Conservation (phyloP, 768 basidiomycete genomes). For the Austroboletus eburneus region DNA sequence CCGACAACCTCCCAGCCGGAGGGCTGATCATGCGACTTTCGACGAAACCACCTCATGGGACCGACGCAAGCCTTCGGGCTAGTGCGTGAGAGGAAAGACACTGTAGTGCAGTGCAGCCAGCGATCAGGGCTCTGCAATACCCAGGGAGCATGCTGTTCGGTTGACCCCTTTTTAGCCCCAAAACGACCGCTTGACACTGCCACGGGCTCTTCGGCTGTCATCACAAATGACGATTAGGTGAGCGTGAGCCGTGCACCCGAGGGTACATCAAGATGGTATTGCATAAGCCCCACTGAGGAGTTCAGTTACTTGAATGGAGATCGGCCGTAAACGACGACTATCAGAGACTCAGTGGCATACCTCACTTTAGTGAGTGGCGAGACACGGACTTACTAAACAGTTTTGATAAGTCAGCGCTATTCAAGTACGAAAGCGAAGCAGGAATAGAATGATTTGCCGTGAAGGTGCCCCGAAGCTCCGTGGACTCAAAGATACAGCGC, state of each 20-base stretch:
- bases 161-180: constrained; percentile 9
- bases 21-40: constrained; percentile 49
- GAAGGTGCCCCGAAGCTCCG: neutral
- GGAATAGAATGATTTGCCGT: neutral
- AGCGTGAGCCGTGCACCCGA: neutral
- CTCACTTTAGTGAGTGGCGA: neutral
- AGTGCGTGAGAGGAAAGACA: constrained; percentile 12
- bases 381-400: neutral
- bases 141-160: constrained; percentile 16
- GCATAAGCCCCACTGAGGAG: too few species aligned
- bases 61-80: constrained; percentile 13
- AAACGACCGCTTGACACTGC: constrained; percentile 17
- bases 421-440: neutral
- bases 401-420: too few species aligned
- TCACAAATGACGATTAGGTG: neutral
- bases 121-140: constrained; percentile 10
- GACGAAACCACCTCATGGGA: constrained; percentile 42
- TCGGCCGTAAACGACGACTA: neutral
- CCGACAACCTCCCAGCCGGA: constrained; percentile 70
- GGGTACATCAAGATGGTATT: constrained; percentile 12
- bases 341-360: neutral
- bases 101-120: constrained; percentile 16
- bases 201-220: constrained; percentile 9
- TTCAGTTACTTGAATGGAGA: neutral
- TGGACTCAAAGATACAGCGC: constrained; percentile 1